phyloP scores from a whole-genome alignment of 495 filamentous ascomycete species.

The Penicillium ucsense region DNA sequence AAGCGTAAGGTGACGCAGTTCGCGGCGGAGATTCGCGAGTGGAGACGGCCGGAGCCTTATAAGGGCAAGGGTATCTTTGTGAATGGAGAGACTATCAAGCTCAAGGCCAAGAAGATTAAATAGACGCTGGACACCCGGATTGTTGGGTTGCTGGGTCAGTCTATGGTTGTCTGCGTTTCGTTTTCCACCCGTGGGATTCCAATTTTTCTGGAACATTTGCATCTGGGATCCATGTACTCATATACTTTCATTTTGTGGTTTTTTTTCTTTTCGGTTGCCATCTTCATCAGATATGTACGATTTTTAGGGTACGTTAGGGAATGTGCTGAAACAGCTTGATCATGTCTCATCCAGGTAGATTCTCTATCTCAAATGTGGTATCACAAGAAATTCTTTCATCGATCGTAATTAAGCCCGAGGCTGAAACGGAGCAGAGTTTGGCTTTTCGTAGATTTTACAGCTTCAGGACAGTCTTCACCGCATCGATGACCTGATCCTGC shows the following conservation, averaged over 20 bases:
- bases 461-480: conserved; percentile 69
- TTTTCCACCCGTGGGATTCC: no score
- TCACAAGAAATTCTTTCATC: conserved; percentile 6
- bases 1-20: conserved; percentile 81
- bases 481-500: conserved; percentile 68
- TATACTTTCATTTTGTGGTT: conserved; percentile 34
- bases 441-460: conserved; percentile 24
- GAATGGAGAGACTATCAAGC: conserved; percentile 90
- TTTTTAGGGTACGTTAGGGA: conserved; percentile 2
- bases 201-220: conserved; percentile 17
- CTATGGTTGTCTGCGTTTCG: no score
- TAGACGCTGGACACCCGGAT: conserved; percentile 28
- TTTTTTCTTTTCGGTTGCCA: conserved; percentile 27
- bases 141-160: not conserved
- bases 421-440: no score
- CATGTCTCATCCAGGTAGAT: no score
- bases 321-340: no score
- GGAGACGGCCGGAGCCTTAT: conserved; percentile 92
- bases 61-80: conserved; percentile 99
- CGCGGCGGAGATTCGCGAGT: conserved; percentile 76
- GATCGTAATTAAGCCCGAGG: no score
- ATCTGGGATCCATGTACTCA: conserved; percentile 28
- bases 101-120: conserved; percentile 99
- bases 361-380: conserved; percentile 10
- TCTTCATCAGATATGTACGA: conserved; percentile 27